Base-by-base conservation (phyloP, 805 yeast species). In the Saccharomycopsis oosterbeekiorum region DNA sequence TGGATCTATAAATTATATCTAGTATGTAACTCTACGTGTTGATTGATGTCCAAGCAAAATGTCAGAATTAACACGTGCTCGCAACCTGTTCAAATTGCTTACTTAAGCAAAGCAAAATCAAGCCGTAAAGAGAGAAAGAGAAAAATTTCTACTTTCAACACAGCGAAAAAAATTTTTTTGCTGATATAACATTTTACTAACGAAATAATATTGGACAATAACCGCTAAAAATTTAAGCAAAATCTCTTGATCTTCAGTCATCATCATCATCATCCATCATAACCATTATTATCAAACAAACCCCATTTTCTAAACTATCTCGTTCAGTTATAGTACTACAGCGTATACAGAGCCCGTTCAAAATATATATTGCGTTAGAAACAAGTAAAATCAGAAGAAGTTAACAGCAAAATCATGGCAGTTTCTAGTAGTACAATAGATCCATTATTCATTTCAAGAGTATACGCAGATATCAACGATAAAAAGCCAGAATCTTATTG, bases 401-500 rank as follows among this genome's bases (percentile, higher is more conserved):
- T 15, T 26, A 47, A 47, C 9, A 12, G 10, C 9, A 1, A 12
- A 47, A 47, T 47, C 24, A 47, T 47, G 53, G 53, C 53, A 21
- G 34, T 34, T 47, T 47, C 53, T 19, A 26, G 15, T 19, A 26
- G 15, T 14, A 47, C 53, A 8, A 47, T 47, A 12, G 58, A 73
- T 40, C 76, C 73, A 8, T 74, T 79, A 37, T 84, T 89, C 15
- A 80, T 85, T 5, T 80, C 97, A 0, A 80, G 84, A 67, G 97
- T 92, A n/a, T 91, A 89, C 69, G 82, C 91, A 19, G 88, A 91
- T 74, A 96, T 85, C 41, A 87, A 91, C 69, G 80, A 82, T 54
- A 75, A 80, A 57, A 86, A 88, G 73, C 92, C 96, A 42, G 85
- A 83, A 70, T 82, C 83, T 62, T 92, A 89, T 75, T 92, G 96